A percentile compares a stretch with the other conserved stretches of the same genome.
Evolutionary conservation across 805 yeast species (phyloP).

Genomic region (Starmerella geochares): DNA sequence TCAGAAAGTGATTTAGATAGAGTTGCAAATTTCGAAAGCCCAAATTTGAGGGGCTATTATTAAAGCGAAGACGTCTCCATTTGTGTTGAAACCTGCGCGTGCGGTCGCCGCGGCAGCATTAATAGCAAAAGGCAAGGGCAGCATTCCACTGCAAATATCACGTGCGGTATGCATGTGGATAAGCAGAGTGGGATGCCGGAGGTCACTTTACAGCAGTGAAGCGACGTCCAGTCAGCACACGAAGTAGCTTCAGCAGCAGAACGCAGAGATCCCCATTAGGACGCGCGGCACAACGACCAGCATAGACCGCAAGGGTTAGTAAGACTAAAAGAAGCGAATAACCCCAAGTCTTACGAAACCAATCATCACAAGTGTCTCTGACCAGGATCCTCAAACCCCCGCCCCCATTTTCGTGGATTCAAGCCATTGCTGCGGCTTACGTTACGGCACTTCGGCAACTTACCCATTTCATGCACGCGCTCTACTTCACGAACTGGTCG

Average conservation of each 20-base stretch:
- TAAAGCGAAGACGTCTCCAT: too few relatives aligned
- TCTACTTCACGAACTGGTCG: slow-evolving; percentile 44
- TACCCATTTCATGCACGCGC: slow-evolving; percentile 13
- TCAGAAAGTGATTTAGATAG: too few relatives aligned
- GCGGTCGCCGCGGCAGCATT: background rate
- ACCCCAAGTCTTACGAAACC: too few relatives aligned
- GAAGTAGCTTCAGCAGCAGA: too few relatives aligned
- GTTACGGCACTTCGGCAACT: background rate
- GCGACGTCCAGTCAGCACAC: too few relatives aligned
- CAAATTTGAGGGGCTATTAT: too few relatives aligned
- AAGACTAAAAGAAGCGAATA: background rate
- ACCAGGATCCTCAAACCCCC: background rate
- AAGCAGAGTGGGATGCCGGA: background rate
- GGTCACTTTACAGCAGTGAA: background rate
- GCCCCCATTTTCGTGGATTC: background rate
- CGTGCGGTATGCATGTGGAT: slow-evolving; percentile 4
- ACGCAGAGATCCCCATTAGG: too few relatives aligned
- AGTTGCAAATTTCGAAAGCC: too few relatives aligned
- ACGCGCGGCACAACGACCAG: too few relatives aligned
- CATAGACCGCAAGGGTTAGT: too few relatives aligned
- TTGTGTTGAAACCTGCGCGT: too few relatives aligned
- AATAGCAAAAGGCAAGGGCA: slow-evolving; percentile 4
- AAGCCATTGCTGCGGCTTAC: background rate
- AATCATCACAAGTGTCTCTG: too few relatives aligned
- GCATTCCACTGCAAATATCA: background rate